Conservation (phyloP, 2,329 filamentous ascomycete genomes). For the Ilyonectria destructans region DNA sequence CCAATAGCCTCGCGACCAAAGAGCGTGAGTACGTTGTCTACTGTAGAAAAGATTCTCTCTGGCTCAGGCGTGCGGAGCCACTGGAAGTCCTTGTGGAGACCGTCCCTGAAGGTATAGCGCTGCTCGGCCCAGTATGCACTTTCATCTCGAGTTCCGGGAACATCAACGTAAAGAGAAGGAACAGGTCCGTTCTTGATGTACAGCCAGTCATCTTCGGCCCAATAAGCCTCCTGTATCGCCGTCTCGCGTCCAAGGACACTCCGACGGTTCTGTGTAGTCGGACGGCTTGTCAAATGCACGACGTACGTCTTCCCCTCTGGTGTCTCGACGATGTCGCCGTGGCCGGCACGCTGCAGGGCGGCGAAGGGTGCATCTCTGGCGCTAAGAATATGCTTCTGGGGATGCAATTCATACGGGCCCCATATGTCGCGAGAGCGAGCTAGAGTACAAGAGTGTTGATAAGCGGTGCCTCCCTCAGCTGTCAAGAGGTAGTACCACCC, state of each 20-base stretch:
- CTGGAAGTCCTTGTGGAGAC: constrained; percentile 68
- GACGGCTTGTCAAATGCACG: constrained; percentile 69
- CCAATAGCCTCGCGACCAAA: constrained; percentile 69
- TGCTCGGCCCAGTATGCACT: constrained; percentile 65
- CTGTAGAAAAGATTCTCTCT: constrained; percentile 65
- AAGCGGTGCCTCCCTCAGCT: constrained; percentile 74
- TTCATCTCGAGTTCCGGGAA: constrained; percentile 65
- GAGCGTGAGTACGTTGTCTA: constrained; percentile 60
- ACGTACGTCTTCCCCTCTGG: constrained; percentile 68
- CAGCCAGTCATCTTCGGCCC: constrained; percentile 74
- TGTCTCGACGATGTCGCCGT: constrained; percentile 70
- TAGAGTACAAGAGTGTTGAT: constrained; percentile 74
- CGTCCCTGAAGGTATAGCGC: constrained; percentile 63
- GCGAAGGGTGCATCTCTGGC: constrained; percentile 65
- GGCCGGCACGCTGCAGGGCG: constrained; percentile 68
- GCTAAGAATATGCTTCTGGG: constrained; percentile 71
- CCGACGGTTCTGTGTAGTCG: constrained; percentile 65
- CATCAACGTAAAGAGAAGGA: constrained; percentile 68
- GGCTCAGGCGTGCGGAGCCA: constrained; percentile 72
- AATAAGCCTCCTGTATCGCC: constrained; percentile 72
- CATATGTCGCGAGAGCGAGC: constrained; percentile 67
- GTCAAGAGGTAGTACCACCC: constrained; percentile 74
- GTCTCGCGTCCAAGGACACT: constrained; percentile 72
- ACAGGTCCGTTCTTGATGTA: constrained; percentile 73
- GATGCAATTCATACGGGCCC: constrained; percentile 75